Conservation (phyloP, 139 green algal species). For the Chlorella sp. region DNA sequence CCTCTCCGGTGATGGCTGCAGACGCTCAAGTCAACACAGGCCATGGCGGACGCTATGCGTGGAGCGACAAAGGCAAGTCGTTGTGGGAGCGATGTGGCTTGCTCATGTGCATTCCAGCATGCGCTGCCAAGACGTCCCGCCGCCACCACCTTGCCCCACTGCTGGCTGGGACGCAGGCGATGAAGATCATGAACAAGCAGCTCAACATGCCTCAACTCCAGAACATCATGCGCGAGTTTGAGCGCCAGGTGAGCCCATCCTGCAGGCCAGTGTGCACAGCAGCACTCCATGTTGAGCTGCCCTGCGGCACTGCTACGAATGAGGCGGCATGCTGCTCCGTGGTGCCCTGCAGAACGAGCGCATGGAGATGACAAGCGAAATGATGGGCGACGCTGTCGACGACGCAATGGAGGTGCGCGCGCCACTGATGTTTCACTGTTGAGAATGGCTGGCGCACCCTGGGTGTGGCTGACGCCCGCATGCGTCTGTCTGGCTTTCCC, state of each 20-base stretch:
- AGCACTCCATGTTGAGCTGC: no score
- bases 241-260: no score
- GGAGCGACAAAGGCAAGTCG: slow-evolving; percentile 87
- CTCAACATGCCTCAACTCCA: slow-evolving; percentile 89
- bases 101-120: background rate
- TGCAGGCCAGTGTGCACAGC: no score
- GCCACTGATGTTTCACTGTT: no score
- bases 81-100: no score
- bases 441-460: no score
- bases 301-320: no score
- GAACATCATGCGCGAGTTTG: slow-evolving; percentile 97
- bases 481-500: background rate
- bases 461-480: no score
- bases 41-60: slow-evolving; percentile 95
- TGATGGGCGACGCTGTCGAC: slow-evolving; percentile 95
- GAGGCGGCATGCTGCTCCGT: no score
- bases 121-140: background rate
- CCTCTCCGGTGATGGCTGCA: no score
- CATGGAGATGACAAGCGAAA: slow-evolving; percentile 97
- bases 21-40: slow-evolving; percentile 96
- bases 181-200: slow-evolving; percentile 92
- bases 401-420: slow-evolving; percentile 78
- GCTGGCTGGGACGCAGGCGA: slow-evolving; percentile 53
- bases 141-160: background rate
- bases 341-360: slow-evolving; percentile 97